A percentile compares a stretch with the other conserved stretches of the same genome.
Evolutionary conservation across 805 yeast genomes (phyloP).

Genomic region (Blastobotrys parvus): DNA sequence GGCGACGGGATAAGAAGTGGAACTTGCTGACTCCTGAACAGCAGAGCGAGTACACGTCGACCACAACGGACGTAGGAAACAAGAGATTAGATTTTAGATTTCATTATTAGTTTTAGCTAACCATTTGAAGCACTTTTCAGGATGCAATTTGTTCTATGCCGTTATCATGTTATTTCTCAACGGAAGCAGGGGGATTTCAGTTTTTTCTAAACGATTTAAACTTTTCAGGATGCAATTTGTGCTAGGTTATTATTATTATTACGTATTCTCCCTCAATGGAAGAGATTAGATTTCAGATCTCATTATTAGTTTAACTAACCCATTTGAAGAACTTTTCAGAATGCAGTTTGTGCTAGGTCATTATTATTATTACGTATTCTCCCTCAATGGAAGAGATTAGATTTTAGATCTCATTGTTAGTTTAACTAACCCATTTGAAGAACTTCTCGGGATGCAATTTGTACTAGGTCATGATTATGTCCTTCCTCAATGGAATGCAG

Average conservation of each 20-base stretch:
- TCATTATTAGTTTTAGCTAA: slow-evolving; percentile 21
- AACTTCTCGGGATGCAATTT: slow-evolving; percentile 6
- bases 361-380: slow-evolving; percentile 9
- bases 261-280: neutral
- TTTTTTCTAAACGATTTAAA: too few species aligned
- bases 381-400: slow-evolving; percentile 15
- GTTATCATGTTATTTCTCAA: neutral
- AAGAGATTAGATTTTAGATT: slow-evolving; percentile 48
- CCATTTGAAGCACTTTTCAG: too few species aligned
- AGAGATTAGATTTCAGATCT: too few species aligned
- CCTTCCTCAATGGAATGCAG: slow-evolving; percentile 16
- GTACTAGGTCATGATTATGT: slow-evolving; percentile 4
- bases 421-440: neutral
- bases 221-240: too few species aligned
- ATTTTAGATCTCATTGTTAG: neutral
- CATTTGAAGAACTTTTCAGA: too few species aligned
- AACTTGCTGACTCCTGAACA: slow-evolving; percentile 40
- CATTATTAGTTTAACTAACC: too few species aligned
- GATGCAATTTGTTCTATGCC: neutral
- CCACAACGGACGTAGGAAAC: slow-evolving; percentile 47
- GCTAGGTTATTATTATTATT: neutral
- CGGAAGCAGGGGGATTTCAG: too few species aligned
- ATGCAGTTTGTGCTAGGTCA: slow-evolving; percentile 4
- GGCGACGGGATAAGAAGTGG: slow-evolving; percentile 41
- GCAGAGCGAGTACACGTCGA: slow-evolving; percentile 37